Percentiles rank a stretch among this genome's conserved stretches.
Conservation (phyloP, 176 grass and related monocot species). For the Eleusine indica region DNA sequence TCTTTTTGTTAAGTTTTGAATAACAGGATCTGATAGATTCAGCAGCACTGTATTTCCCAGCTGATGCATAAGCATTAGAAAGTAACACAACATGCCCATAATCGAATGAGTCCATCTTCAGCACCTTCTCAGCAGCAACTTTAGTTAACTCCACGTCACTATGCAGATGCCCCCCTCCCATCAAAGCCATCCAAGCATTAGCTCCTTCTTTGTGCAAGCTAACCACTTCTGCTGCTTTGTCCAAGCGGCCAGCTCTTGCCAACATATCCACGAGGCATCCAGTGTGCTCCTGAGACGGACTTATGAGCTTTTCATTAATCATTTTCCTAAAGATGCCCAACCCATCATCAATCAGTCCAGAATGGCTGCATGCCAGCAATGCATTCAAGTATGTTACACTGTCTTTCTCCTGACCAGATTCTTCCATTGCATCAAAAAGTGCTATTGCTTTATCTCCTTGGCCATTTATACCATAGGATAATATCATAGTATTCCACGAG, state of each 20-base stretch:
- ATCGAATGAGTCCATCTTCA: slow-evolving; percentile 50
- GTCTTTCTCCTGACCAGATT: slow-evolving; percentile 49
- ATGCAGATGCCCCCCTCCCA: slow-evolving; percentile 62
- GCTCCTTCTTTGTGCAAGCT: slow-evolving; percentile 44
- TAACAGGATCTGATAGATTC: slow-evolving; percentile 67
- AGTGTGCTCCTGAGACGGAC: slow-evolving; percentile 53
- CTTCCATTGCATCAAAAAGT: slow-evolving; percentile 63
- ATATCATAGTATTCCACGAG: slow-evolving; percentile 80
- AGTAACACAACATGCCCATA: slow-evolving; percentile 68
- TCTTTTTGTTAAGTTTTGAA: slow-evolving; percentile 39
- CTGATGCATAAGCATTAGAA: slow-evolving; percentile 69
- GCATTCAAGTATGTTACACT: slow-evolving; percentile 71
- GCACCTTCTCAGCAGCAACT: slow-evolving; percentile 60
- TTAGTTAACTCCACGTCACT: slow-evolving; percentile 49
- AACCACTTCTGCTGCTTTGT: slow-evolving; percentile 51
- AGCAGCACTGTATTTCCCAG: slow-evolving; percentile 56
- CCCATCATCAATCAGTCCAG: slow-evolving; percentile 61
- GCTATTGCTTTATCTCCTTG: slow-evolving; percentile 57
- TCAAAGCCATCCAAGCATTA: slow-evolving; percentile 74
- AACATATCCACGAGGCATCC: slow-evolving; percentile 78
- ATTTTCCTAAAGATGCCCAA: slow-evolving; percentile 63
- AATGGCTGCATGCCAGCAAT: slow-evolving; percentile 73
- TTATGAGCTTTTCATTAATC: slow-evolving; percentile 50
- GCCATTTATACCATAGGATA: slow-evolving; percentile 71
- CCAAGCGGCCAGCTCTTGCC: slow-evolving; percentile 72